Conservation (phyloP, 2,329 filamentous ascomycete species). For the Nemania serpens region DNA sequence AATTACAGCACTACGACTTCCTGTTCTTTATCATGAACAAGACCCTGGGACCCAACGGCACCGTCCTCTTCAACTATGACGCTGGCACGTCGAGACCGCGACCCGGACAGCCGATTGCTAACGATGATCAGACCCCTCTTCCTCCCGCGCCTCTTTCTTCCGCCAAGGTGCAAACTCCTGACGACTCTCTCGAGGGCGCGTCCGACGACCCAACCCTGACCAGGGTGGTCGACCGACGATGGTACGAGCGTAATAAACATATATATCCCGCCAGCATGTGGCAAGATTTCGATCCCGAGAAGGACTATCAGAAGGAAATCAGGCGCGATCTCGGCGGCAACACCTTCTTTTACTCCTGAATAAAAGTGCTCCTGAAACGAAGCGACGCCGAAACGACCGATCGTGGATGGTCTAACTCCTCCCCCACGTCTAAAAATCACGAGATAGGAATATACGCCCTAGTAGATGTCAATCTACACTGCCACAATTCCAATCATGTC, state of each 20-base stretch:
- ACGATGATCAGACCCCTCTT: constrained; percentile 39
- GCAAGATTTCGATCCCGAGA: constrained; percentile 91
- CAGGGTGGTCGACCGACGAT: constrained; percentile 93
- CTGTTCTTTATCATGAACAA: constrained; percentile 96
- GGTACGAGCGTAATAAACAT: constrained; percentile 98
- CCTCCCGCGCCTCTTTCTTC: constrained; percentile 47
- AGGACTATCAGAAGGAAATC: constrained; percentile 78
- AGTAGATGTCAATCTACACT: neutral
- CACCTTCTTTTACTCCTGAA: constrained; percentile 80
- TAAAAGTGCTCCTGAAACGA: constrained; percentile 55
- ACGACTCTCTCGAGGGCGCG: constrained; percentile 71
- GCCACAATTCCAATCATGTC: neutral
- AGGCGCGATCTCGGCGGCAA: constrained; percentile 88
- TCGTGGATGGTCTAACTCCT: neutral
- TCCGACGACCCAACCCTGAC: constrained; percentile 79
- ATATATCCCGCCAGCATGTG: constrained; percentile 96
- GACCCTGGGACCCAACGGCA: constrained; percentile 72
- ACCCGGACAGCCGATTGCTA: constrained; percentile 22
- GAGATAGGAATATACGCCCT: neutral
- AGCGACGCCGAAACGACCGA: neutral
- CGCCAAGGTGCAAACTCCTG: constrained; percentile 48
- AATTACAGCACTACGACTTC: constrained; percentile 85
- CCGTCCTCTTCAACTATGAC: constrained; percentile 76
- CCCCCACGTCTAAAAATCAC: neutral
- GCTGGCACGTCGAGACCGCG: constrained; percentile 49